phyloP scores from a whole-genome alignment of 2,329 filamentous ascomycete genomes.

The Fusarium robinianum region DNA sequence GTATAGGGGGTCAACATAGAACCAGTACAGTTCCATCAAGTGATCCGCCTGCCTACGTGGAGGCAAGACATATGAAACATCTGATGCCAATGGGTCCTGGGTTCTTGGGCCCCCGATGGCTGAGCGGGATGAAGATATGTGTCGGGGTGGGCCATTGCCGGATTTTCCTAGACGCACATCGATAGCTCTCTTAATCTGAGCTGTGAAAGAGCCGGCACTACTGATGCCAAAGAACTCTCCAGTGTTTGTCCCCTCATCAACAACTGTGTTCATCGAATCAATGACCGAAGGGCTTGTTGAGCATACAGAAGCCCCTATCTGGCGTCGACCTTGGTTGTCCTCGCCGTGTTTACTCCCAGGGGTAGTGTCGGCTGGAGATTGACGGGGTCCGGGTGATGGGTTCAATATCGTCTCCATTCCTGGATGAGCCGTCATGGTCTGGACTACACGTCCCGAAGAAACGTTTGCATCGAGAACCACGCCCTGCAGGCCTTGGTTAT shows the following conservation, averaged over 20 bases:
- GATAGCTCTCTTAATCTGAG: slow-evolving; percentile 50
- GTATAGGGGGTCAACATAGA: slow-evolving; percentile 51
- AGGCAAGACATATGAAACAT: slow-evolving; percentile 48
- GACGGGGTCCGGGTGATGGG: slow-evolving; percentile 3
- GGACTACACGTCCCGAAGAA: too few relatives aligned
- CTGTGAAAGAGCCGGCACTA: slow-evolving; percentile 52
- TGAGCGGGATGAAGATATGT: neutral
- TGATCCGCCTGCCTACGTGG: slow-evolving; percentile 50
- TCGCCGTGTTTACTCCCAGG: slow-evolving; percentile 9
- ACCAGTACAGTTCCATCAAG: slow-evolving; percentile 52
- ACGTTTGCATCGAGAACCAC: neutral
- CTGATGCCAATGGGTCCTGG: slow-evolving; percentile 21
- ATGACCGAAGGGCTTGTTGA: slow-evolving; percentile 41
- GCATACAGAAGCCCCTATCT: slow-evolving; percentile 19
- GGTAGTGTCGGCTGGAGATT: slow-evolving; percentile 16
- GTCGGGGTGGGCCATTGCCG: neutral
- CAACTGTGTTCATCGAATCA: slow-evolving; percentile 52
- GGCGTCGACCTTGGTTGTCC: slow-evolving; percentile 8
- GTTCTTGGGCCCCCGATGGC: neutral
- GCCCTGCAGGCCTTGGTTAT: neutral
- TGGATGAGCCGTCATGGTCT: neutral
- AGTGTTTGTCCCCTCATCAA: slow-evolving; percentile 46
- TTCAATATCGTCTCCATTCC: neutral
- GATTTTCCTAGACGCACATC: slow-evolving; percentile 38
- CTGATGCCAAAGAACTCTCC: slow-evolving; percentile 53